Evolutionary conservation across 176 grass and related monocot species (phyloP), one percentile per base, ranked within the genome.

Genomic region (Ampelocalamus luodianensis): DNA sequence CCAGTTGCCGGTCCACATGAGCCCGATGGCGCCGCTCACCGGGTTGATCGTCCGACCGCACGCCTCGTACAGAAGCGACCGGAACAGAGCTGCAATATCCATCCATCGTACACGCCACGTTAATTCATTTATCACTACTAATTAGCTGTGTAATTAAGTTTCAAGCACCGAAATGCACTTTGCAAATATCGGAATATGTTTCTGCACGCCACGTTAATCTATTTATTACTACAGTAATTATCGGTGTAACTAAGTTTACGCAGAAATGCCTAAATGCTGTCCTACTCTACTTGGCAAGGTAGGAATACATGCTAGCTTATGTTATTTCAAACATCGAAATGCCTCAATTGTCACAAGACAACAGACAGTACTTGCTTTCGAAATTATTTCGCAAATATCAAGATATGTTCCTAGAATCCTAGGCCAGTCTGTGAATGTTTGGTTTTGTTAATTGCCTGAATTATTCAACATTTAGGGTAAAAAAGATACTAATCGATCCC

Each of bases 1-100:
- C 96, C 96, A 99, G 74, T 93, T 90, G 38, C 93, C 88, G 3
- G 81, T 87, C 91, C 90, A 94, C 85, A 96, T 92, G 18, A 98
- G 86, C 6, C 94, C 92, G 75, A 92, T 77, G 64, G 82, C 92
- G 36, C 94, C 94, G 81, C 75, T 92, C 75, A 94, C 92, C 66
- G 92, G 94, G 70, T 90, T 94, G 76, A 97, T 97, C 61, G 92
- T 90, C 32, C 94, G 82, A 0, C 94, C 94, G 26, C 92, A 94
- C 8, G 94, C 94, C 76, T 97, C 94, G 82, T 94, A 97, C 56
- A 97, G 85, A 62, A 92, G 66, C 2, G 92, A 97, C 26, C 77
- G 82, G 81, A 97, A 97, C 16, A 97, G 55, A 5, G 87, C 94
- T 26, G 9, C 58, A 60, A 53, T 8, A 55, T 22, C 10, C 7